Conservation (phyloP, 1,284 basidiomycete species). For the Ceratobasidium sp. region DNA sequence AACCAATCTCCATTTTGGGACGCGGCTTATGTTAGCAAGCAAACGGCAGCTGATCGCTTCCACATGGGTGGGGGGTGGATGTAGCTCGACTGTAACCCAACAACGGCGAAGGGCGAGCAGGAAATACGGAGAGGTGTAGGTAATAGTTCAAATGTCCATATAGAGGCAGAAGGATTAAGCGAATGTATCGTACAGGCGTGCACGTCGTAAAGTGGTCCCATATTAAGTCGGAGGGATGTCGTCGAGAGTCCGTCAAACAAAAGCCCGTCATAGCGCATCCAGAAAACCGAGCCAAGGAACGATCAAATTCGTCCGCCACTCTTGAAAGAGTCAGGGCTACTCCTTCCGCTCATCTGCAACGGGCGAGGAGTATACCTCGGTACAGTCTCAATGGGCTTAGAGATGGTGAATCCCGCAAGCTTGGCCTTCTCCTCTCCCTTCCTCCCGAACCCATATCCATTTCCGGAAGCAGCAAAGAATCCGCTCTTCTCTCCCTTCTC, state of each 20-base stretch:
- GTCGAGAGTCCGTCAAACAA: no score
- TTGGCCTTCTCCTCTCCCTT: slow-evolving; percentile 81
- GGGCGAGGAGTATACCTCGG: slow-evolving; percentile 63
- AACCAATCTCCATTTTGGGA: no score
- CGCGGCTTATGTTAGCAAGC: no score
- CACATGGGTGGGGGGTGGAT: no score
- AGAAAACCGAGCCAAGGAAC: slow-evolving; percentile 57
- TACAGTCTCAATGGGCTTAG: slow-evolving; percentile 70
- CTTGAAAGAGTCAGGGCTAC: slow-evolving; percentile 49
- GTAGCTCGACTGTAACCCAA: no score
- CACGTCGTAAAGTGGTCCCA: slow-evolving; percentile 55
- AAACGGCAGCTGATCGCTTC: no score
- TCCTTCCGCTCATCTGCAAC: slow-evolving; percentile 2
- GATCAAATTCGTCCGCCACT: slow-evolving; percentile 57
- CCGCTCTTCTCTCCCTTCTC: slow-evolving; percentile 53
- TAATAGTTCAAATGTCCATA: neutral
- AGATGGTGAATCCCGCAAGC: slow-evolving; percentile 69
- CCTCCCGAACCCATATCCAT: slow-evolving; percentile 78
- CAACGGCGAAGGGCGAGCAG: no score
- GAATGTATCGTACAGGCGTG: slow-evolving; percentile 36
- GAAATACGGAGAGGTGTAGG: no score
- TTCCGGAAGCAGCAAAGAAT: slow-evolving; percentile 61
- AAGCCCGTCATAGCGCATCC: no score
- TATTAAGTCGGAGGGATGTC: slow-evolving; percentile 55
- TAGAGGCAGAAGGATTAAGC: slow-evolving; percentile 7